Base-by-base conservation (phyloP, 805 yeast genomes). In the Hanseniaspora vineae region DNA sequence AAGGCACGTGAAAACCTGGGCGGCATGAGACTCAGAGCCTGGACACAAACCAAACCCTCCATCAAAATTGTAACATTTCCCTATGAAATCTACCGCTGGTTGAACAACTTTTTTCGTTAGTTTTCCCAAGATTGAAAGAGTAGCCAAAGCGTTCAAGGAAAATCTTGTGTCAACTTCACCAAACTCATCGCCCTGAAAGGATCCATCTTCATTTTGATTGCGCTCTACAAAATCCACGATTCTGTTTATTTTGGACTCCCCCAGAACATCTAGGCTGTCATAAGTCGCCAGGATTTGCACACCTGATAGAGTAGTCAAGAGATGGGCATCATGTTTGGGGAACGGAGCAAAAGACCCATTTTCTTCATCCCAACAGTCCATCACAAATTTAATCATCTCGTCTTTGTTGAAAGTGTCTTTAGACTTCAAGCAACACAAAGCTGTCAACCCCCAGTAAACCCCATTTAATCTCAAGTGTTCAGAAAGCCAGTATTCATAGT, bases 21-120 rank as follows among this genome's bases (percentile, higher is more conserved):
- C 97, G 1, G 95, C 81, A 63, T 92, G 99, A 43, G 90, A 80
- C 62, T 92, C 99, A 0, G 95, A 90, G 0, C 96, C 96, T 0
- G 98, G 97, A 9, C 78, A 78, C 65, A 85, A 69, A 0, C 98
- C 98, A 69, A 84, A 92, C 0, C 95, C 96, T 3, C 98, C 99
- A 61, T 92, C 98, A 59, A 87, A 90, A 62, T 92, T 92, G 52
- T 75, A 81, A 64, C 98, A 92, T 35, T 59, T 58, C 46, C 73
- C 54, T 1, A 90, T 75, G 64, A 78, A 90, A 0, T 66, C 67
- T 1, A 77, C 80, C 0, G 96, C 87, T 0, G 77, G 76, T 14
- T 75, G 77, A 0, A 75, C 78, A 2, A 72, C 70, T 6, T 74
- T 67, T n/a, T 68, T 56, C 18, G 78, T 75, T 51, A 90, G 66